Conservation (phyloP, 495 filamentous ascomycete genomes). For the Glonium stellatum region DNA sequence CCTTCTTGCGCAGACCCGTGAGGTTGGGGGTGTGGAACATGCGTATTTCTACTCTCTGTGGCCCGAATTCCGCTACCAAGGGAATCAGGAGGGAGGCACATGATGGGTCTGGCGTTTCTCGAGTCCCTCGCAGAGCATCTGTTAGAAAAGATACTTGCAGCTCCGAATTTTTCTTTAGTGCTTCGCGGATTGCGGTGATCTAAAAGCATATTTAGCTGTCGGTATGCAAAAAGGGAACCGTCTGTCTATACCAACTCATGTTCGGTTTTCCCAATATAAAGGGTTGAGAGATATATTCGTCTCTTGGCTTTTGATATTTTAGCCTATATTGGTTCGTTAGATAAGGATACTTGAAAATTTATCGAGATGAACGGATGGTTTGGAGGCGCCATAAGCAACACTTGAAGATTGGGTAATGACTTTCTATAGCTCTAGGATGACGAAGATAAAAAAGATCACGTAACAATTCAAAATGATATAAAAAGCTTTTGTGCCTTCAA, state of each 20-base stretch:
- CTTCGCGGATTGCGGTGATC: slow-evolving; percentile 69
- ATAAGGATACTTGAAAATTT: background rate
- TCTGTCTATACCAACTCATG: slow-evolving; percentile 60
- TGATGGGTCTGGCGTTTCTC: slow-evolving; percentile 80
- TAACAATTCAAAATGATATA: background rate
- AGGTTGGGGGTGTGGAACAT: slow-evolving; percentile 98
- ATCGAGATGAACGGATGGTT: background rate
- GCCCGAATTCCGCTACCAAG: slow-evolving; percentile 72
- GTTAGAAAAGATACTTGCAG: slow-evolving; percentile 88
- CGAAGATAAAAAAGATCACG: background rate
- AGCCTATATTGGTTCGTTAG: slow-evolving; percentile 39
- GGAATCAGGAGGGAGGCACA: slow-evolving; percentile 84
- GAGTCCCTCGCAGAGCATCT: slow-evolving; percentile 83
- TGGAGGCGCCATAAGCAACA: background rate
- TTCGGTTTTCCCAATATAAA: slow-evolving; percentile 95
- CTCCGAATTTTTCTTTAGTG: slow-evolving; percentile 64
- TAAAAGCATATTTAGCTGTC: slow-evolving; percentile 25
- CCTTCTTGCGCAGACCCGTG: slow-evolving; percentile 73
- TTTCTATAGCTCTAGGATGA: background rate
- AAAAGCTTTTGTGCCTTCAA: background rate
- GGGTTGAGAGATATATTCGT: slow-evolving; percentile 82
- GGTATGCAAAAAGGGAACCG: background rate
- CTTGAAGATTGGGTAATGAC: background rate
- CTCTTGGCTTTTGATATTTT: slow-evolving; percentile 74
- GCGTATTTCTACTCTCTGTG: slow-evolving; percentile 81